Base-by-base conservation (phyloP, 1,284 basidiomycete species). In the Apiotrichum gamsii region DNA sequence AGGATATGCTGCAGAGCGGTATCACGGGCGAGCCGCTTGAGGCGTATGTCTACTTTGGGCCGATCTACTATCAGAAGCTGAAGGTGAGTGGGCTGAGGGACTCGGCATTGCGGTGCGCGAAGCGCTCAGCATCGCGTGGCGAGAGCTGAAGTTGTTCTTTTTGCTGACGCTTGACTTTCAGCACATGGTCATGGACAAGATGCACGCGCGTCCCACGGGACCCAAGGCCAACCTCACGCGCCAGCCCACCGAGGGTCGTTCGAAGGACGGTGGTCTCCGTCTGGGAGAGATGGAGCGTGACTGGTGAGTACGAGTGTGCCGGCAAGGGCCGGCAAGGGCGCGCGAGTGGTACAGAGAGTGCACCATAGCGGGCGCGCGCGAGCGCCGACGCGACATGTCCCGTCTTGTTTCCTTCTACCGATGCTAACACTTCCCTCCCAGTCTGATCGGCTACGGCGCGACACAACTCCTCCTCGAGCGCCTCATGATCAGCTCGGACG, bases 101-200 rank as follows among this genome's bases (percentile, higher is more conserved):
- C 24, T 38, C 10, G 6, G 16, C 25, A 36, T 11, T 8, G 8
- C 4, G 9, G 18, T 20, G 15, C 32, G 16, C 14, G 14, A 8
- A n/a, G 34, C n/a, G n/a, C 16, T 15, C 15, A 25, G 6, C 25
- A 28, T 28, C 19, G 19, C 29, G 24, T 19, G 13, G 25, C 21
- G 24, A 15, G 20, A 30, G 16, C 31, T 20, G n/a, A 45, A 37
- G 49, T 39, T 2, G 2, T 35, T 8, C 60, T 31, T 51, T 10
- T n/a, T n/a, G n/a, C 32, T 25, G 29, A 21, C 48, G 85, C 84
- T 25, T 16, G n/a, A n/a, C n/a, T n/a, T n/a, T 18, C 37, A 70
- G 76, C 90, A 93, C 75, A 95, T 94, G 90, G 93, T 97, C 52
- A 88, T 95, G 83, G 93, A 97, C 77, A 98, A 99, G 78, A 98